Evolutionary conservation across 176 grass and related monocot species (phyloP).

Genomic region (Triticum timopheevii): DNA sequence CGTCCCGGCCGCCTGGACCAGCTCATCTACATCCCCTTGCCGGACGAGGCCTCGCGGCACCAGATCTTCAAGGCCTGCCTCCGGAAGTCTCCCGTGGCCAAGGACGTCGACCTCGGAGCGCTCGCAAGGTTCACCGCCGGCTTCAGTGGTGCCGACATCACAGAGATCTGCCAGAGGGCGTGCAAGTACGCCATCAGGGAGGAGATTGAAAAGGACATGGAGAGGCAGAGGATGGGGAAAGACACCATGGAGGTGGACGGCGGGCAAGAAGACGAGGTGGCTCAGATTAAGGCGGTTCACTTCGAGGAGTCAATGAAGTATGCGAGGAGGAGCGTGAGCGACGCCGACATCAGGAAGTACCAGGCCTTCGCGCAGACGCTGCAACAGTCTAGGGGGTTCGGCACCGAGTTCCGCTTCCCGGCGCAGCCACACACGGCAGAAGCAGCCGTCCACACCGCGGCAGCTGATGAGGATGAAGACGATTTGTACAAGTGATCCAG

Average conservation of each 20-base stretch:
- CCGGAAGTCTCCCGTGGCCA: no score
- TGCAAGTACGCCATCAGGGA: conserved; percentile 68
- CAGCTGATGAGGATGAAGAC: conserved; percentile 53
- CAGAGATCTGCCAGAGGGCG: conserved; percentile 58
- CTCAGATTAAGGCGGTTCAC: conserved; percentile 53
- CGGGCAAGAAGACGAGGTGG: conserved; percentile 2
- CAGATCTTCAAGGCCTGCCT: conserved; percentile 61
- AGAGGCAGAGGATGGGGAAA: neutral
- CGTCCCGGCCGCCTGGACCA: conserved; percentile 62
- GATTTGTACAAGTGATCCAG: conserved; percentile 54
- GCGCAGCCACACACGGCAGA: conserved; percentile 7
- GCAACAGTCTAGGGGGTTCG: conserved; percentile 71
- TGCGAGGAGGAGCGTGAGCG: conserved; percentile 47
- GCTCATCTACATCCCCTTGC: conserved; percentile 68
- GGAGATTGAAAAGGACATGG: conserved; percentile 40
- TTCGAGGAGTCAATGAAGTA: conserved; percentile 74
- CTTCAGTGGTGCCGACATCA: conserved; percentile 70
- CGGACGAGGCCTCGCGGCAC: conserved; percentile 49
- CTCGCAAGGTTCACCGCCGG: conserved; percentile 44
- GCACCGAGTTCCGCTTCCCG: conserved; percentile 57
- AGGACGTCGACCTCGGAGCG: no score
- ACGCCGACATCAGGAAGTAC: conserved; percentile 59
- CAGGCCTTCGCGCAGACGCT: conserved; percentile 65
- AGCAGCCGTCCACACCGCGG: neutral
- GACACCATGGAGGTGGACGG: conserved; percentile 40